A percentile compares a stretch with the other conserved stretches of the same genome.
Evolutionary conservation across 2,329 filamentous ascomycete genomes (phyloP).

Genomic region (Mollisiaceae sp.): DNA sequence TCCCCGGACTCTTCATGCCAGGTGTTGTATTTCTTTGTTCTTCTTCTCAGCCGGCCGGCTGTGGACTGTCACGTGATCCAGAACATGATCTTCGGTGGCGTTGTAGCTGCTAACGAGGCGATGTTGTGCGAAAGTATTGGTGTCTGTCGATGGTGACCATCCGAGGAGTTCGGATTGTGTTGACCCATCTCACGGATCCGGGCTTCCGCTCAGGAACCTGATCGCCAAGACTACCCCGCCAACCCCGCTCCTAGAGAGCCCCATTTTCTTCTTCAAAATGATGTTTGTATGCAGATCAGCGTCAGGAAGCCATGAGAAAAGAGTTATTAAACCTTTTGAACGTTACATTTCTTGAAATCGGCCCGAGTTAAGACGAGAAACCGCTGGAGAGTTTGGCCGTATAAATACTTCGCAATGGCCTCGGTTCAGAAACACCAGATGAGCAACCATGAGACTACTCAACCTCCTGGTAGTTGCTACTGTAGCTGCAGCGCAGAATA

Average conservation of each 20-base stretch:
- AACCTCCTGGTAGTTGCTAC: not conserved
- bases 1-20: no score
- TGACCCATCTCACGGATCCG: not conserved
- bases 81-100: no score
- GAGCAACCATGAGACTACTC: not conserved
- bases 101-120: no score
- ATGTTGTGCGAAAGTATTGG: no score
- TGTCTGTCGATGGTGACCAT: no score
- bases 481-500: not conserved
- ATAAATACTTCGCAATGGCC: constrained; percentile 1
- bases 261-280: not conserved
- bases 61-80: no score
- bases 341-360: not conserved
- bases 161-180: no score
- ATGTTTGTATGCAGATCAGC: not conserved
- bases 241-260: not conserved
- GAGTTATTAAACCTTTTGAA: not conserved
- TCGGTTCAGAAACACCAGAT: not conserved
- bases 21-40: no score
- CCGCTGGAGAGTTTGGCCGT: not conserved
- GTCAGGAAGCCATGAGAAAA: not conserved
- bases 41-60: no score
- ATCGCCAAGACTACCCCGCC: not conserved
- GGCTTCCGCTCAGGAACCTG: constrained; percentile 1
- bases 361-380: not conserved